These are phyloP conservation scores for Holtermannia corniformis DNA, from an alignment of 768 basidiomycete genomes.

Conservation along the genomic window DNA sequence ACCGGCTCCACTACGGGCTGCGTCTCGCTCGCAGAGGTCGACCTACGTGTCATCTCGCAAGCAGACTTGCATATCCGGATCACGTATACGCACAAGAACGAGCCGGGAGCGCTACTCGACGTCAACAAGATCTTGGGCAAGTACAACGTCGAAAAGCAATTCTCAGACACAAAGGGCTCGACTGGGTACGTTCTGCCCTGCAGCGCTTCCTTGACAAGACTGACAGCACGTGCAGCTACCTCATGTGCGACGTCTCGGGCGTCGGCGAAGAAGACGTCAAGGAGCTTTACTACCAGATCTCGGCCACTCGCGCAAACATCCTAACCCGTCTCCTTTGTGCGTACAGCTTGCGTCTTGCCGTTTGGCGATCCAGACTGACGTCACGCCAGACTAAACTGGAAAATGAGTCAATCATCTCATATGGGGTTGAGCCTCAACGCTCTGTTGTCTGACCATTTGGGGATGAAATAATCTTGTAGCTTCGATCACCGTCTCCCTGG, in stretches of 20 bases:
- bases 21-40: slow-evolving; percentile 99
- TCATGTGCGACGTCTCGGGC: slow-evolving; percentile 92
- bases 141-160: slow-evolving; percentile 99
- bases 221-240: slow-evolving; percentile 59
- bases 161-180: slow-evolving; percentile 59
- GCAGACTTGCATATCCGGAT: slow-evolving; percentile 79
- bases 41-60: slow-evolving; percentile 78
- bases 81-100: slow-evolving; percentile 90
- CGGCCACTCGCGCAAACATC: slow-evolving; percentile 72
- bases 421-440: no score
- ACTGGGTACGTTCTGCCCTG: slow-evolving; percentile 12
- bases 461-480: no score
- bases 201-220: slow-evolving; percentile 49
- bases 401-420: no score
- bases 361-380: no score
- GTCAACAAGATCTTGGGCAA: slow-evolving; percentile 91
- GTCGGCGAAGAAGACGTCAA: slow-evolving; percentile 73
- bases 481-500: no score
- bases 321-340: slow-evolving; percentile 66
- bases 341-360: no score
- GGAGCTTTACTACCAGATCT: slow-evolving; percentile 67
- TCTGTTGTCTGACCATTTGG: no score
- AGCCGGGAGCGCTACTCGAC: slow-evolving; percentile 62
- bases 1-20: slow-evolving; percentile 83
- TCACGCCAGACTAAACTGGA: no score